Percentiles rank a stretch among this genome's conserved stretches.
These are phyloP conservation scores for Macrophomina phaseolina DNA, from an alignment of 2,329 filamentous ascomycete genomes.

Conservation along the genomic window DNA sequence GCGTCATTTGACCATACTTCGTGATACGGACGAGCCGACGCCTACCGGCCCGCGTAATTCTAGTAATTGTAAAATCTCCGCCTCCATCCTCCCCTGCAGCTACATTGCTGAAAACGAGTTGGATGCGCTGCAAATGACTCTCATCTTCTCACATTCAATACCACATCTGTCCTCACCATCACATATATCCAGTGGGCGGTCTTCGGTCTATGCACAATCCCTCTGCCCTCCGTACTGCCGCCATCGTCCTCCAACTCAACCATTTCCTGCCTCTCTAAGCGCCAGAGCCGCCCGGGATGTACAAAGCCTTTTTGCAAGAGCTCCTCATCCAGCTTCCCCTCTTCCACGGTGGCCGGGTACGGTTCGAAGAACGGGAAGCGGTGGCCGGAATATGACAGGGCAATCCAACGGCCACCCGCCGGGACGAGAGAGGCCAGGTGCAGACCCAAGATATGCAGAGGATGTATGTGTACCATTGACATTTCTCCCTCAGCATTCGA, in stretches of 20 bases:
- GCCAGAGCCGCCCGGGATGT: constrained; percentile 46
- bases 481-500: constrained; percentile 7
- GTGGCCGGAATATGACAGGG: constrained; percentile 47
- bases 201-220: constrained; percentile 42
- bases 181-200: constrained; percentile 49
- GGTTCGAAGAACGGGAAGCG: constrained; percentile 45
- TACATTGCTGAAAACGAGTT: too few relatives aligned
- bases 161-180: constrained; percentile 41
- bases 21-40: too few relatives aligned
- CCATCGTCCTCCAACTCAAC: constrained; percentile 35
- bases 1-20: too few relatives aligned
- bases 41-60: too few relatives aligned
- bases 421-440: constrained; percentile 48
- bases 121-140: too few relatives aligned
- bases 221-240: constrained; percentile 25
- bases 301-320: constrained; percentile 42
- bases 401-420: constrained; percentile 46
- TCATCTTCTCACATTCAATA: neutral
- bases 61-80: too few relatives aligned
- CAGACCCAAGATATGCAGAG: constrained; percentile 46
- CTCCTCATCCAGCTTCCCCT: constrained; percentile 26
- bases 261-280: constrained; percentile 40
- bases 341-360: constrained; percentile 28
- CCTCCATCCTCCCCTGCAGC: too few relatives aligned
- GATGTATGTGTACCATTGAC: constrained; percentile 36